Conservation (phyloP, 2,329 filamentous ascomycete genomes). For the Cytospora mali region DNA sequence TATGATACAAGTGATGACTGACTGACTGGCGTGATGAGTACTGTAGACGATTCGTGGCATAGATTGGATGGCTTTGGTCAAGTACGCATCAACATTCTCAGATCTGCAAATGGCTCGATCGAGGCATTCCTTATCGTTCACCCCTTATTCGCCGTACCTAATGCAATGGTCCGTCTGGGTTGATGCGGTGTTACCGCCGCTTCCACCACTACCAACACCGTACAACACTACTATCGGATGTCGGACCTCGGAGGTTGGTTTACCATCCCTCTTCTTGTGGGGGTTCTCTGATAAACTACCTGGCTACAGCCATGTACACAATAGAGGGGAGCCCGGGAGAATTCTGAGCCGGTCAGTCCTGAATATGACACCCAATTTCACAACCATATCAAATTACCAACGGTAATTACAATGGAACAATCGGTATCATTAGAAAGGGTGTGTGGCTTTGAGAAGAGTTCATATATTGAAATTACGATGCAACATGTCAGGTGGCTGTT, state of each 20-base stretch:
- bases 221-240: not conserved
- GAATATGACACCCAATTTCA: too few relatives aligned
- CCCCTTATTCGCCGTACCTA: constrained; percentile 21
- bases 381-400: too few relatives aligned
- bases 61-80: not conserved
- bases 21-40: not conserved
- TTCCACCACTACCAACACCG: not conserved
- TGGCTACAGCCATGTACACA: too few relatives aligned
- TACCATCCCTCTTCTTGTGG: not conserved
- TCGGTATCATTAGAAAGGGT: too few relatives aligned
- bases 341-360: too few relatives aligned
- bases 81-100: not conserved
- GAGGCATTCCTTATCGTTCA: constrained; percentile 22
- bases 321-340: too few relatives aligned
- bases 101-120: constrained; percentile 24
- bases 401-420: too few relatives aligned
- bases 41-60: not conserved
- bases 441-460: too few relatives aligned
- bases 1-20: too few relatives aligned
- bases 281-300: too few relatives aligned
- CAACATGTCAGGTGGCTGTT: too few relatives aligned
- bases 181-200: constrained; percentile 2
- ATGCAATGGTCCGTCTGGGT: not conserved
- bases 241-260: not conserved
- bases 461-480: too few relatives aligned